Evolutionary conservation across 768 basidiomycete species (phyloP).

Genomic region (Xerocomellus chrysenteron): DNA sequence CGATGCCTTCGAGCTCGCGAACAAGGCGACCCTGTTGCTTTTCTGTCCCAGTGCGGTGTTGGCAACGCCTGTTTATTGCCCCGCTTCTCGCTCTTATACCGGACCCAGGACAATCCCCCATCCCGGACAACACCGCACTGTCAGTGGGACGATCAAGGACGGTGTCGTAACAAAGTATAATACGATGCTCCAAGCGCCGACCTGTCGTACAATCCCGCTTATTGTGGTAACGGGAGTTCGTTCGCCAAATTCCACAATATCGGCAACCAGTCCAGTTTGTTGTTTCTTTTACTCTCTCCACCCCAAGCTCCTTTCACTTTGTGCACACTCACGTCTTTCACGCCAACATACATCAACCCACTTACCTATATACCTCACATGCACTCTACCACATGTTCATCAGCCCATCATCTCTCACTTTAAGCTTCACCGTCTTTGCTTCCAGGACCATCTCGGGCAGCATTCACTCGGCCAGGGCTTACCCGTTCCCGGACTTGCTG

Average conservation of each 20-base stretch:
- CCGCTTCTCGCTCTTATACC: not conserved
- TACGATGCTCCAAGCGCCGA: constrained; percentile 1
- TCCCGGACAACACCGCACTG: constrained; percentile 10
- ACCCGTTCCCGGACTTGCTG: constrained; percentile 13
- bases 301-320: constrained; percentile 11
- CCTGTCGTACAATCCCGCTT: constrained; percentile 23
- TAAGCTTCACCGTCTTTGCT: constrained; percentile 16
- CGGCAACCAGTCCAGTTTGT: constrained; percentile 9
- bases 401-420: constrained; percentile 16
- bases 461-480: constrained; percentile 3
- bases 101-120: not conserved
- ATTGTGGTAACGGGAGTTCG: constrained; percentile 9
- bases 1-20: not conserved
- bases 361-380: constrained; percentile 26
- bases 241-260: constrained; percentile 7
- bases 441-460: constrained; percentile 7
- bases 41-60: constrained; percentile 15
- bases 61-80: constrained; percentile 7
- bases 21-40: constrained; percentile 5
- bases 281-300: constrained; percentile 13
- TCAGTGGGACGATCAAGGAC: not conserved
- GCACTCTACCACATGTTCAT: constrained; percentile 30
- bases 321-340: constrained; percentile 26
- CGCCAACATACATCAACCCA: constrained; percentile 15
- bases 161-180: constrained; percentile 1